Conservation (phyloP, 257 asterid genomes). For the Galeopsis tetrahit region DNA sequence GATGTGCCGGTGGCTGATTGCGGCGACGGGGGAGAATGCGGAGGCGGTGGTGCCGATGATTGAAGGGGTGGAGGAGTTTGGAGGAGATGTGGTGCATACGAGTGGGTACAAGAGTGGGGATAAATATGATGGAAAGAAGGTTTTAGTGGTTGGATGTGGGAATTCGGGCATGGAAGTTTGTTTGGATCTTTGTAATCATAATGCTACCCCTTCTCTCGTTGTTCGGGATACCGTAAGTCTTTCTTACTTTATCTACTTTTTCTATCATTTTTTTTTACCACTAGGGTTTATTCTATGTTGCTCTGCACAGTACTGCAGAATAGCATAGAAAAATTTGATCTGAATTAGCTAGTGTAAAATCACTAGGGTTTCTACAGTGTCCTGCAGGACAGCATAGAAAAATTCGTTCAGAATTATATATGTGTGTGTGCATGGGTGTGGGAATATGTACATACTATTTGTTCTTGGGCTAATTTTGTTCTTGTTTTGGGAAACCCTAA, state of each 20-base stretch:
- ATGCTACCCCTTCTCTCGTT: conserved; percentile 68
- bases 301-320: no score
- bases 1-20: conserved; percentile 67
- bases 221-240: conserved; percentile 79
- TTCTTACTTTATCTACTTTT: background rate
- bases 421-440: conserved; percentile 38
- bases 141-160: conserved; percentile 88
- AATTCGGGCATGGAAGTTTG: conserved; percentile 97
- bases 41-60: conserved; percentile 67
- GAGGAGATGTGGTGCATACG: conserved; percentile 66
- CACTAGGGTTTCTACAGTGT: no score
- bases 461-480: background rate
- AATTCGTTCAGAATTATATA: no score
- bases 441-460: background rate
- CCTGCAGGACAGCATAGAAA: no score
- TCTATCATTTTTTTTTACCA: no score
- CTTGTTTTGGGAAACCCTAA: conserved; percentile 33
- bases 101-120: conserved; percentile 67
- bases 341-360: no score
- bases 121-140: conserved; percentile 55
- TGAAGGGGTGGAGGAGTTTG: conserved; percentile 59
- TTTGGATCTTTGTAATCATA: conserved; percentile 79
- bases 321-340: no score
- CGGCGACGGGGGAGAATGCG: conserved; percentile 89
- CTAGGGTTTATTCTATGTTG: no score